Conservation (phyloP, 441 rosid species). For the Mallotus repandus region DNA sequence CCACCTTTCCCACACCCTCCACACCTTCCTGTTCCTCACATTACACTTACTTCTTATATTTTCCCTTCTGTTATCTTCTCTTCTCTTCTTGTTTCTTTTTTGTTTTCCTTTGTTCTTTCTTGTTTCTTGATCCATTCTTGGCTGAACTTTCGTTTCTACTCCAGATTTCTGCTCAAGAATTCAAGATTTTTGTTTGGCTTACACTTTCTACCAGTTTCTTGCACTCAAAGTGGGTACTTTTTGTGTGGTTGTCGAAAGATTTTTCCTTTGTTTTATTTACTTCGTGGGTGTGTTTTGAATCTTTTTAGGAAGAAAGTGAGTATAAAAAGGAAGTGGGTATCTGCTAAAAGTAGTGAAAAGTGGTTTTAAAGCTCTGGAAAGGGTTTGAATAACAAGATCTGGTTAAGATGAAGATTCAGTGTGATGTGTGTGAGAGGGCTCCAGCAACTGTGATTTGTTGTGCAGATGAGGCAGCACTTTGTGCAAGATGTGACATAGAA, state of each 20-base stretch:
- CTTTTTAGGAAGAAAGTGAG: not conserved
- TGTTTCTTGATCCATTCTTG: not conserved
- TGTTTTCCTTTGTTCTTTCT: not conserved
- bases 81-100: not conserved
- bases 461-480: constrained; percentile 95
- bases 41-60: not conserved
- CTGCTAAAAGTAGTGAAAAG: constrained; percentile 7
- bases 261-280: not conserved
- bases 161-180: not conserved
- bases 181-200: not conserved
- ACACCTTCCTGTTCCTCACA: no score
- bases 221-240: not conserved
- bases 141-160: not conserved
- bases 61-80: not conserved
- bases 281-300: not conserved
- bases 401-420: constrained; percentile 75
- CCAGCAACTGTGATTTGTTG: constrained; percentile 78
- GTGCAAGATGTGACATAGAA: constrained; percentile 64
- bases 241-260: not conserved
- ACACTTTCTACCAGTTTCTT: not conserved
- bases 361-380: not conserved
- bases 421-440: constrained; percentile 76
- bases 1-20: not conserved
- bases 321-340: not conserved
- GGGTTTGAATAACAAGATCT: not conserved